Percentiles rank a stretch among this genome's conserved stretches.
These are phyloP conservation scores for Ophidiomyces ophidiicola DNA, from an alignment of 2,329 filamentous ascomycete species.

Conservation along the genomic window DNA sequence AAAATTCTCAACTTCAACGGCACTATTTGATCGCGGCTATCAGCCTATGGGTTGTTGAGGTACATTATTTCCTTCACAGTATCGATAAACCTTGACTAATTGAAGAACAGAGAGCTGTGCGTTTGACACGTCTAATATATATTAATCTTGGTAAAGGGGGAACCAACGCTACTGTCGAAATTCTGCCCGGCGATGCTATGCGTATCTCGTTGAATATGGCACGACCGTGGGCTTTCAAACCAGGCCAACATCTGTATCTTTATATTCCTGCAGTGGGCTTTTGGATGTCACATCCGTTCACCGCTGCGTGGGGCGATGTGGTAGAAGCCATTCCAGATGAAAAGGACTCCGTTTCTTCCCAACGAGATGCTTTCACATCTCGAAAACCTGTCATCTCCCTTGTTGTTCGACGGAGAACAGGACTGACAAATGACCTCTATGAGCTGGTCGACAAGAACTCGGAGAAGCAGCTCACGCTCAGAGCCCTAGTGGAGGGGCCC, in stretches of 20 bases:
- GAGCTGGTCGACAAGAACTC: constrained; percentile 48
- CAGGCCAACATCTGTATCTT: constrained; percentile 64
- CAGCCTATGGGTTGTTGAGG: constrained; percentile 63
- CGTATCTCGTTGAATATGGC: constrained; percentile 60
- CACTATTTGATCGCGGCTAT: constrained; percentile 64
- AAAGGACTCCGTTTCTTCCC: constrained; percentile 34
- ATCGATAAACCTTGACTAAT: constrained; percentile 8
- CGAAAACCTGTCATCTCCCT: constrained; percentile 57
- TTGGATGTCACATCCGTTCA: constrained; percentile 70
- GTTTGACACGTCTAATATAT: constrained; percentile 52
- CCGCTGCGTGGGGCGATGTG: constrained; percentile 60
- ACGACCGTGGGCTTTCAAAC: constrained; percentile 51
- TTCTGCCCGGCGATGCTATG: constrained; percentile 56
- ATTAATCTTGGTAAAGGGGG: constrained; percentile 48
- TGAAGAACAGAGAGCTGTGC: constrained; percentile 39
- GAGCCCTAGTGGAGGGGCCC: constrained; percentile 75
- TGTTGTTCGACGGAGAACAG: constrained; percentile 74
- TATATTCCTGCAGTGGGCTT: constrained; percentile 54
- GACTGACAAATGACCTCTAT: constrained; percentile 74
- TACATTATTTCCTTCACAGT: constrained; percentile 14
- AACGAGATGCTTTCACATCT: constrained; percentile 40
- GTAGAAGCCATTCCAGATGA: constrained; percentile 33
- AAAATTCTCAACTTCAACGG: constrained; percentile 53
- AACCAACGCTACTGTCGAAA: constrained; percentile 54
- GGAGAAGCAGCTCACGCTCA: constrained; percentile 47